These are phyloP conservation scores for Hygrophila difformis DNA, from an alignment of 257 asterid species.

Conservation along the genomic window DNA sequence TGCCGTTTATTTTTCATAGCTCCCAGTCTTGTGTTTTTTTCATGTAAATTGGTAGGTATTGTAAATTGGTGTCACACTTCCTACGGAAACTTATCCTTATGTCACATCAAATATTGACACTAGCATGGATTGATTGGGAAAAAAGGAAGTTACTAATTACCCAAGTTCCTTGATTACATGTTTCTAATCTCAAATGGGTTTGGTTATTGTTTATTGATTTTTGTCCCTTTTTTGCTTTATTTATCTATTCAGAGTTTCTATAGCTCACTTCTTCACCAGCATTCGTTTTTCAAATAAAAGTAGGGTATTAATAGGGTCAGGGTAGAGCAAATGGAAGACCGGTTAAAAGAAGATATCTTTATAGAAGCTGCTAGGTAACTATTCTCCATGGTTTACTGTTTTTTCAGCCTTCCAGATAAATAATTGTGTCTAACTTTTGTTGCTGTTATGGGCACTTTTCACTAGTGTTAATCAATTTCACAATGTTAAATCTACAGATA, in stretches of 20 bases:
- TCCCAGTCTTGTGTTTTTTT: slow-evolving; percentile 13
- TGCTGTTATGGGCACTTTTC: slow-evolving; percentile 10
- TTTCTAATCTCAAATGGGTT: slow-evolving; percentile 12
- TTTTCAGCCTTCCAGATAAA: slow-evolving; percentile 2
- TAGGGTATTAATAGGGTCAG: slow-evolving; percentile 98
- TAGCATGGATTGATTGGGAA: slow-evolving; percentile 3
- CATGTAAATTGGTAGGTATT: slow-evolving; percentile 5
- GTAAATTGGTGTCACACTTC: slow-evolving; percentile 12
- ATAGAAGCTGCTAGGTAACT: slow-evolving; percentile 80
- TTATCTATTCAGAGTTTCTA: slow-evolving; percentile 9
- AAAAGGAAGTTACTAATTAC: background rate
- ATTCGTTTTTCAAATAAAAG: slow-evolving; percentile 47
- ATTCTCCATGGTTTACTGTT: slow-evolving; percentile 8
- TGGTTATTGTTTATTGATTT: slow-evolving; percentile 14
- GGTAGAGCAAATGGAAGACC: slow-evolving; percentile 98
- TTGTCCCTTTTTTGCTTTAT: slow-evolving; percentile 7
- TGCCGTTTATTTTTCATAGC: background rate
- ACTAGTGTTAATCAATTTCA: slow-evolving; percentile 17
- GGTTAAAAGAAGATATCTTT: slow-evolving; percentile 84
- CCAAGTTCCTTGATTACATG: no score
- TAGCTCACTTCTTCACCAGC: slow-evolving; percentile 24
- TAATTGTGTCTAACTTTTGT: background rate
- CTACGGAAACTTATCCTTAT: slow-evolving; percentile 6
- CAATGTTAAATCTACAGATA: slow-evolving; percentile 51
- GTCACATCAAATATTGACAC: background rate